These are phyloP conservation scores for Phlebiopsis flavidoalba DNA, from an alignment of 768 basidiomycete genomes.

Conservation along the genomic window DNA sequence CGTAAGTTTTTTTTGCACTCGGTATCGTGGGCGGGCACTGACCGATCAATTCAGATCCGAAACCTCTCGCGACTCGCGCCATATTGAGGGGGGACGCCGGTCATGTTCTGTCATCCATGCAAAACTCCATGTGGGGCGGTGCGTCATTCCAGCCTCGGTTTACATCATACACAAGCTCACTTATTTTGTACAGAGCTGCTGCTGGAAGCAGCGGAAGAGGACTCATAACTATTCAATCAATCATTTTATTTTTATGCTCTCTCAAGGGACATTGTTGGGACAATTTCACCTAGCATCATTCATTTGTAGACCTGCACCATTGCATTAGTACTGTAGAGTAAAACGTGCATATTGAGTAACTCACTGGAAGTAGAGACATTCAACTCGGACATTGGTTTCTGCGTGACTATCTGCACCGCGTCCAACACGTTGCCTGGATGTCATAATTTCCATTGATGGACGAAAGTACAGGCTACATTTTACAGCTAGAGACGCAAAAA, in stretches of 20 bases:
- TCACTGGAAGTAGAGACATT: too few species aligned
- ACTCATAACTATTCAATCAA: constrained; percentile 17
- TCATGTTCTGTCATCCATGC: constrained; percentile 51
- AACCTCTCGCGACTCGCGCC: constrained; percentile 16
- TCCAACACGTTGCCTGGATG: too few species aligned
- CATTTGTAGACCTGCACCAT: constrained; percentile 2
- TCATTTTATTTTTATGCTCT: constrained; percentile 1
- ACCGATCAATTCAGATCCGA: constrained; percentile 20
- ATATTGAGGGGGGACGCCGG: constrained; percentile 30
- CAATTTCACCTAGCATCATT: background rate
- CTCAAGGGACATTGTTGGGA: constrained; percentile 9
- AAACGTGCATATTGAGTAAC: constrained; percentile 6
- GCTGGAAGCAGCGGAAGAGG: constrained; percentile 42
- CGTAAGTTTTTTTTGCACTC: constrained; percentile 33
- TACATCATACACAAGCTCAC: background rate
- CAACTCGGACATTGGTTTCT: too few species aligned
- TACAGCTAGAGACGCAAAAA: too few species aligned
- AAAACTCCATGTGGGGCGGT: constrained; percentile 73
- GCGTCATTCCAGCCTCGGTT: constrained; percentile 19
- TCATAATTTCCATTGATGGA: too few species aligned
- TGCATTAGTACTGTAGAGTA: constrained; percentile 16
- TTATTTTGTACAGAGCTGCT: constrained; percentile 31
- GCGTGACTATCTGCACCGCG: too few species aligned
- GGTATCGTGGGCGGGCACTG: background rate
- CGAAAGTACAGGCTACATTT: too few species aligned